Evolutionary conservation across 1,284 basidiomycete species (phyloP).

Genomic region (Marasmius sp.): DNA sequence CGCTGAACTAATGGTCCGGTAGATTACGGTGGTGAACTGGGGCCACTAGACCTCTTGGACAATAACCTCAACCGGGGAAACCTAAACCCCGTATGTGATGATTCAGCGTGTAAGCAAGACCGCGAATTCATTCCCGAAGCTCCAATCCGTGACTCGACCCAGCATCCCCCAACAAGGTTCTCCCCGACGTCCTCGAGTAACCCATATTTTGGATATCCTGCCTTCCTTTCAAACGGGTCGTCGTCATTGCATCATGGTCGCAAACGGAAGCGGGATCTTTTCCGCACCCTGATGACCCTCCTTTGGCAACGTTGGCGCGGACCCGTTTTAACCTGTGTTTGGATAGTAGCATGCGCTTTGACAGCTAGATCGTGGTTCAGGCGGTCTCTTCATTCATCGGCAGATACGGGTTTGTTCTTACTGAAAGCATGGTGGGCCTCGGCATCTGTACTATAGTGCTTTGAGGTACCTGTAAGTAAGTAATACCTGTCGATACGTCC

Average conservation of each 20-base stretch:
- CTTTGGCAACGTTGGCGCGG: slow-evolving; percentile 66
- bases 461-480: neutral
- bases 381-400: slow-evolving; percentile 15
- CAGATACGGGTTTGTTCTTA: slow-evolving; percentile 4
- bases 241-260: slow-evolving; percentile 57
- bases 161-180: slow-evolving; percentile 26
- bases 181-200: slow-evolving; percentile 62
- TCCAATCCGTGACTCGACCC: neutral
- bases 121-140: slow-evolving; percentile 13
- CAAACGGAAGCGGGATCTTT: slow-evolving; percentile 68
- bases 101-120: neutral
- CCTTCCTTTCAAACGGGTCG: slow-evolving; percentile 33
- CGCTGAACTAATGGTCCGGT: slow-evolving; percentile 13
- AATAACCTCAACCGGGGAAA: slow-evolving; percentile 41
- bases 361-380: slow-evolving; percentile 21
- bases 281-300: slow-evolving; percentile 61
- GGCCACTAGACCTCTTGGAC: slow-evolving; percentile 43
- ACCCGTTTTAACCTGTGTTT: slow-evolving; percentile 35
- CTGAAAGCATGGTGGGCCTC: slow-evolving; percentile 11
- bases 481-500: neutral
- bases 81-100: neutral
- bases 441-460: neutral
- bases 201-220: slow-evolving; percentile 86
- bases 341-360: slow-evolving; percentile 24
- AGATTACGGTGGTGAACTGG: slow-evolving; percentile 65